Conservation (phyloP, 345 rosid genomes). For the Passiflora organensis region DNA sequence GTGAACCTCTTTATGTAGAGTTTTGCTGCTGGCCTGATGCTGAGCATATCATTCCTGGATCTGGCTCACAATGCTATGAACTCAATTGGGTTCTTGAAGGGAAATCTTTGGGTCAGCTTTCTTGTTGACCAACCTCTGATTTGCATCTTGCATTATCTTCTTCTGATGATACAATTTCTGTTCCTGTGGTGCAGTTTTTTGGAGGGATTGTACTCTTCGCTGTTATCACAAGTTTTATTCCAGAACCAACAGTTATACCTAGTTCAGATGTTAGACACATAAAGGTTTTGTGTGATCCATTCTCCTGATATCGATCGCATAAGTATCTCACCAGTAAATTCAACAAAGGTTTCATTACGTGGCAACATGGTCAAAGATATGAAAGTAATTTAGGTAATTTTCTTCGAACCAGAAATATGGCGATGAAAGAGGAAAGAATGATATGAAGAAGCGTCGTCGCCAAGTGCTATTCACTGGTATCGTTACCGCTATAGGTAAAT, state of each 20-base stretch:
- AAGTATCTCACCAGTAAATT: neutral
- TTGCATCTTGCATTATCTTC: neutral
- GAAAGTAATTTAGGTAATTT: too few relatives aligned
- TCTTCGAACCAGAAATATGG: too few relatives aligned
- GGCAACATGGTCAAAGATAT: too few relatives aligned
- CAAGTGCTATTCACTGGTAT: too few relatives aligned
- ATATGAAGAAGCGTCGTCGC: too few relatives aligned
- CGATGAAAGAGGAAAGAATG: too few relatives aligned
- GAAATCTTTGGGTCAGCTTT: constrained; percentile 85
- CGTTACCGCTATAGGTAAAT: constrained; percentile 58
- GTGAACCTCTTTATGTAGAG: constrained; percentile 55
- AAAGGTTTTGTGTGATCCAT: constrained; percentile 53
- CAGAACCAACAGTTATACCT: constrained; percentile 69
- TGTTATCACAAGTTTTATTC: constrained; percentile 73
- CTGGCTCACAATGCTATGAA: constrained; percentile 95
- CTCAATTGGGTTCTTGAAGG: constrained; percentile 91
- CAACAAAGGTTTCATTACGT: too few relatives aligned
- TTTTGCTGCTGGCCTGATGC: constrained; percentile 97
- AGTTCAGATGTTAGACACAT: constrained; percentile 53
- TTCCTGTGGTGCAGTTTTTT: constrained; percentile 62
- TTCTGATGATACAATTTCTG: constrained; percentile 16
- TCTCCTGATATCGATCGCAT: too few relatives aligned
- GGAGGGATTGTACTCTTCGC: constrained; percentile 90
- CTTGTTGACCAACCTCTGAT: constrained; percentile 9
- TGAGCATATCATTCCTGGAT: constrained; percentile 95